Conservation (phyloP, 805 yeast genomes). For the Nakazawaea anatomiae region DNA sequence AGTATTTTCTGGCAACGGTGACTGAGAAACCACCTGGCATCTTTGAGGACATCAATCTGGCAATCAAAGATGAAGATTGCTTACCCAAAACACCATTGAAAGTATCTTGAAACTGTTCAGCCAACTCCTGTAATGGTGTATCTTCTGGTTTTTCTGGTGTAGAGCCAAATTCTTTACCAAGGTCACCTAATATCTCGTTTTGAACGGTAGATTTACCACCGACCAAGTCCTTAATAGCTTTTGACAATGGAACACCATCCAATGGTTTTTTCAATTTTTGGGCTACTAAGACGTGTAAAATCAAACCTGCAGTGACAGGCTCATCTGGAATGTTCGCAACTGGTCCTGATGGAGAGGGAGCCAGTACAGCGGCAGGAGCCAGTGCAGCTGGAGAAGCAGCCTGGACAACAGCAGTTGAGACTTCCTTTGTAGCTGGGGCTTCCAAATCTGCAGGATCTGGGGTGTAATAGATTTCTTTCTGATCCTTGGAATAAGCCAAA, state of each 20-base stretch:
- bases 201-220: slow-evolving; percentile 99
- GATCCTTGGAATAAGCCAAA: slow-evolving; percentile 90
- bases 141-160: slow-evolving; percentile 99
- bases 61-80: slow-evolving; percentile 81
- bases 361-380: slow-evolving; percentile 50
- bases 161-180: slow-evolving; percentile 96
- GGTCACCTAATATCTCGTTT: slow-evolving; percentile 96
- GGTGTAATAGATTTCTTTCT: slow-evolving; percentile 93
- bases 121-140: slow-evolving; percentile 91
- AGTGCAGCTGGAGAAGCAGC: slow-evolving; percentile 48
- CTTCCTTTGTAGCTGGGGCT: slow-evolving; percentile 27
- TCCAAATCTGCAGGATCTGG: slow-evolving; percentile 64
- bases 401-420: slow-evolving; percentile 25
- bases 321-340: slow-evolving; percentile 83
- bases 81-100: slow-evolving; percentile 90
- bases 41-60: slow-evolving; percentile 90
- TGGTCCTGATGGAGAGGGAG: slow-evolving; percentile 72
- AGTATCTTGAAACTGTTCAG: slow-evolving; percentile 89
- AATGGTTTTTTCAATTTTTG: slow-evolving; percentile 90
- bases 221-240: slow-evolving; percentile 94
- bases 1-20: slow-evolving; percentile 85
- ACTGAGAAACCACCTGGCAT: slow-evolving; percentile 99
- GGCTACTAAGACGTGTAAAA: slow-evolving; percentile 87
- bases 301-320: slow-evolving; percentile 78
- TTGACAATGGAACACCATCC: slow-evolving; percentile 79